Evolutionary conservation across 2,329 filamentous ascomycete species (phyloP), one percentile per base, ranked within the genome.

Genomic region (Penicillium sp.): DNA sequence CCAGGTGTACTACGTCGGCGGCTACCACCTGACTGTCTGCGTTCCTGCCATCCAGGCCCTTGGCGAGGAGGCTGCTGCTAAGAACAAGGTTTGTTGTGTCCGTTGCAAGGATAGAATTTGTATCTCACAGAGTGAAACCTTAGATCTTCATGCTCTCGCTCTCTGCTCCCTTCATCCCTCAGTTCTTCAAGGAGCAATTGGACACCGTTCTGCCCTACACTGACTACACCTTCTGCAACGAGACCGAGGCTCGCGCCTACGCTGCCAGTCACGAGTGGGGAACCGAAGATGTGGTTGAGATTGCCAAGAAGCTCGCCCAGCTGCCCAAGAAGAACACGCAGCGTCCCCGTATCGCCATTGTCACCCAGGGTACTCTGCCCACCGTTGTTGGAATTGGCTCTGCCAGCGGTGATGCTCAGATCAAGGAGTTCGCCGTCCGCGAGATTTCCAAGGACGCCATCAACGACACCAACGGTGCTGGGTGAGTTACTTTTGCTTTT

Each of bases 111-210:
- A 14, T 12, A 13, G 10, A n/a, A n/a, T 7, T 20, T 23, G 14
- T 30, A 23, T 30, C 27, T 42, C 30, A 42, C 12, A 20, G 12
- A 17, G 6, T 34, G 32, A 40, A 26, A 28, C 20, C 20, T 34
- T 44, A 77, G 75, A 62, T 75, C 46, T 94, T 96, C 67, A 79
- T 89, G 56, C 80, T 98, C 55, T 93, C 88, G 54, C 79, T 98
- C 45, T 92, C 87, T 35, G 92, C 92, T 6, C 92, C 92, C 43
- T 98, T 98, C 75, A 95, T 98, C 60, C 74, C 84, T 26, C 84
- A 94, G 64, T 95, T 95, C 77, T 98, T 96, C 83, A 95, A 95
- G 76, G 89, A 95, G 33, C 84, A 80, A 50, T 79, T 98, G 32
- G 87, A 95, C 68, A 81, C 80, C 56, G 83, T 85, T 37, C 75